Evolutionary conservation across 345 rosid species (phyloP).

Genomic region (Psidium guajava): DNA sequence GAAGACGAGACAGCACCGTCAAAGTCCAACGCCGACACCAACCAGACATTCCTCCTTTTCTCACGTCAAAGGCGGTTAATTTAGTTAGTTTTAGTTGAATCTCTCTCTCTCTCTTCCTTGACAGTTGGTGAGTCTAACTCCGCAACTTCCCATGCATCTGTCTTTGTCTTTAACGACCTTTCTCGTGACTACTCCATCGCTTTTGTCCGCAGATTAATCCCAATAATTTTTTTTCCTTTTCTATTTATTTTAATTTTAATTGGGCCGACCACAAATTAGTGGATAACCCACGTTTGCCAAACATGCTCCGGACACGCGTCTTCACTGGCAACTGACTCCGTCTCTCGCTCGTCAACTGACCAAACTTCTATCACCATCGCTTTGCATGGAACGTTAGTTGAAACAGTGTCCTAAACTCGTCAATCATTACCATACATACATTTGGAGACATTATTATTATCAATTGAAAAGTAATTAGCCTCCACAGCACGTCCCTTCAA

Average conservation of each 20-base stretch:
- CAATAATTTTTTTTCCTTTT: background rate
- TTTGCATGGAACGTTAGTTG: background rate
- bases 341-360: background rate
- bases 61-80: background rate
- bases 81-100: background rate
- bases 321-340: background rate
- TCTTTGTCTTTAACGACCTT: background rate
- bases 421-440: background rate
- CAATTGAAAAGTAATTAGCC: background rate
- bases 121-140: background rate
- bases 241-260: background rate
- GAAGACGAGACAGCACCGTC: background rate
- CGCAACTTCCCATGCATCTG: background rate
- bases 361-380: background rate
- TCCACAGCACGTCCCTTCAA: fast-evolving
- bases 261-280: background rate
- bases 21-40: background rate
- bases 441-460: background rate
- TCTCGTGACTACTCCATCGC: background rate
- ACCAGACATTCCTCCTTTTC: background rate
- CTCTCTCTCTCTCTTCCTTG: background rate
- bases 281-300: background rate
- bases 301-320: background rate
- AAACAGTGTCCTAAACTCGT: background rate
- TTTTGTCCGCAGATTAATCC: background rate